Percentiles rank a stretch among this genome's conserved stretches.
phyloP scores from a whole-genome alignment of 805 yeast species.

The Yamadazyma sp. region DNA sequence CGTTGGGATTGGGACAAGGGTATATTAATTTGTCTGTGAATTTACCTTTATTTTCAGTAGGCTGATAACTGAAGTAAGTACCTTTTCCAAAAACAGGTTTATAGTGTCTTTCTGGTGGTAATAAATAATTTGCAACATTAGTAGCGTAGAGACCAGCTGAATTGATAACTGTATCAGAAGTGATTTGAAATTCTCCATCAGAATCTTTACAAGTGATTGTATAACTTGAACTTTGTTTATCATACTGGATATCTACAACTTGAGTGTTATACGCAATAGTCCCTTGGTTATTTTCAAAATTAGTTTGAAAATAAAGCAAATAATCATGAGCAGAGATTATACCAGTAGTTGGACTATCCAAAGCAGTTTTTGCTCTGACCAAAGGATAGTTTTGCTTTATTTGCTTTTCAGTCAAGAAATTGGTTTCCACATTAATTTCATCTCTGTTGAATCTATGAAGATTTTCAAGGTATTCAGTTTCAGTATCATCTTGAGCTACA shows the following conservation, averaged over 20 bases:
- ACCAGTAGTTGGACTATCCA: constrained; percentile 81
- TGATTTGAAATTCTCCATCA: constrained; percentile 38
- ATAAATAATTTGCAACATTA: constrained; percentile 61
- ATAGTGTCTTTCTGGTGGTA: constrained; percentile 60
- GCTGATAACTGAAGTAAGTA: constrained; percentile 63
- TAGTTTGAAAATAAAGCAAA: constrained; percentile 55
- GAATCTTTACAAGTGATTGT: constrained; percentile 22
- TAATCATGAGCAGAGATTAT: constrained; percentile 79
- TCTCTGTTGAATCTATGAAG: constrained; percentile 38
- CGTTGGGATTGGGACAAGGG: constrained; percentile 69
- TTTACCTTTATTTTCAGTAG: constrained; percentile 39
- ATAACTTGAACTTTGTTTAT: constrained; percentile 20
- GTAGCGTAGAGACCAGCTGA: constrained; percentile 81
- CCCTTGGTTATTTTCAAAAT: constrained; percentile 57
- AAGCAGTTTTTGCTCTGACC: constrained; percentile 58
- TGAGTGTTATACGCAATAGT: constrained; percentile 62
- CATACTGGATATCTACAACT: constrained; percentile 41
- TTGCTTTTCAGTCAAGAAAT: constrained; percentile 44
- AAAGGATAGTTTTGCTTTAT: constrained; percentile 60
- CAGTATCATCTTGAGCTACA: constrained; percentile 73
- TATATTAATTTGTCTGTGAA: constrained; percentile 47
- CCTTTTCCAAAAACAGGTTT: constrained; percentile 78
- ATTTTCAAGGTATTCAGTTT: constrained; percentile 55
- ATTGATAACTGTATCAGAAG: constrained; percentile 62
- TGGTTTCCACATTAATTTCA: constrained; percentile 52